Conservation (phyloP, 768 basidiomycete genomes). For the Neoboletus magnificus region DNA sequence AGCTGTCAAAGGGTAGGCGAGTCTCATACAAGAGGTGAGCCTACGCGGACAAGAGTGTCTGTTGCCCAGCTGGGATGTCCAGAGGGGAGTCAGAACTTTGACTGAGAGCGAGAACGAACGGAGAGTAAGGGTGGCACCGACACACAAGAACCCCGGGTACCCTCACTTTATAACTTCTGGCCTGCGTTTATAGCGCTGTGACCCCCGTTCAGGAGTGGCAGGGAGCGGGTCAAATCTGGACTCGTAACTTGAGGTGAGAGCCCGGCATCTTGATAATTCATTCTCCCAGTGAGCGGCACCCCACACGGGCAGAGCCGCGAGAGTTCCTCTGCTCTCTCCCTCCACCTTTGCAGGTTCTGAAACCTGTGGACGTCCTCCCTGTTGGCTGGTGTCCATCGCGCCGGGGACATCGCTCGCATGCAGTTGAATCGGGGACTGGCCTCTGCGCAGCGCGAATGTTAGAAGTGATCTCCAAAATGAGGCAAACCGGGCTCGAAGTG, state of each 20-base stretch:
- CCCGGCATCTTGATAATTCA: not conserved
- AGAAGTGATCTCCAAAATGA: constrained; percentile 5
- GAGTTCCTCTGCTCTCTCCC: not conserved
- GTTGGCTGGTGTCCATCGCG: too few species aligned
- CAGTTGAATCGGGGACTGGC: not conserved
- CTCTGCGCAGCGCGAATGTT: not conserved
- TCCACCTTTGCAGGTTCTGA: not conserved
- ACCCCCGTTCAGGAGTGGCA: constrained; percentile 9
- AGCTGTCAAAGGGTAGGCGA: not conserved
- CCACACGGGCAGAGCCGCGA: constrained; percentile 2
- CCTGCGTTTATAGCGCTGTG: constrained; percentile 8
- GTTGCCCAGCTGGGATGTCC: constrained; percentile 8
- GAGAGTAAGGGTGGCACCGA: not conserved
- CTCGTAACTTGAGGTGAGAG: not conserved
- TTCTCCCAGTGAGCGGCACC: not conserved
- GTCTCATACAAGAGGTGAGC: not conserved
- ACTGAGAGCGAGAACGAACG: not conserved
- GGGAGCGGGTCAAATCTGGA: not conserved
- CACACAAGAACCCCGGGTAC: not conserved
- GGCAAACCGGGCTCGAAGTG: not conserved
- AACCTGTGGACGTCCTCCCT: not conserved
- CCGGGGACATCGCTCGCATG: not conserved
- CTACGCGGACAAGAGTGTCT: constrained; percentile 5
- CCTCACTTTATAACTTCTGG: not conserved
- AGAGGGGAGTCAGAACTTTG: not conserved